A percentile compares a stretch with the other conserved stretches of the same genome.
Evolutionary conservation across 495 filamentous ascomycete genomes (phyloP).

Genomic region (Collariella sp.): DNA sequence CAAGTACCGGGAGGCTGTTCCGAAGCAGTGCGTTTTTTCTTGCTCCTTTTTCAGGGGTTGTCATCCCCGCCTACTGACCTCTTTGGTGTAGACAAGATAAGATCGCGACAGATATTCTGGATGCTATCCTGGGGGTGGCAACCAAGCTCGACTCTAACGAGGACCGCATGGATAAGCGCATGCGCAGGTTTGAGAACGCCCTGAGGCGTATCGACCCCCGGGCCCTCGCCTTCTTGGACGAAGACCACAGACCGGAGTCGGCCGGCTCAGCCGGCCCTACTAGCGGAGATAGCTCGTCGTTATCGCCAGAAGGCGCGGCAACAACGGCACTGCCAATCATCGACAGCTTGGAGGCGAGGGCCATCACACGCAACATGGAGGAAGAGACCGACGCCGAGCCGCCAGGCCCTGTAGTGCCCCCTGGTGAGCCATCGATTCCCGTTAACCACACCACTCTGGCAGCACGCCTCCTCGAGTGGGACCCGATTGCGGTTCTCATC

Average conservation of each 20-base stretch:
- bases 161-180: slow-evolving; percentile 4
- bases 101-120: slow-evolving; percentile 42
- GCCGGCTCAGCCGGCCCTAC: slow-evolving; percentile 13
- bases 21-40: slow-evolving; percentile 50
- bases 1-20: slow-evolving; percentile 57
- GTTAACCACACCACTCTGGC: slow-evolving; percentile 75
- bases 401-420: slow-evolving; percentile 35
- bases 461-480: slow-evolving; percentile 66
- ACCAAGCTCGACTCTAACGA: slow-evolving; percentile 27
- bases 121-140: slow-evolving; percentile 28
- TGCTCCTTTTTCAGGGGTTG: neutral
- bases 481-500: slow-evolving; percentile 51
- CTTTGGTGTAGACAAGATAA: slow-evolving; percentile 41
- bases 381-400: slow-evolving; percentile 37
- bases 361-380: slow-evolving; percentile 29
- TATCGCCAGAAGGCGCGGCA: slow-evolving; percentile 17
- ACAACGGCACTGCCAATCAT: slow-evolving; percentile 12
- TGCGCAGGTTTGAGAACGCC: slow-evolving; percentile 19
- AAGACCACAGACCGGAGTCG: slow-evolving; percentile 20
- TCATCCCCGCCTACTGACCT: slow-evolving; percentile 10
- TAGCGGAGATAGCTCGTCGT: slow-evolving; percentile 16
- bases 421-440: slow-evolving; percentile 57
- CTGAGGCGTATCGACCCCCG: slow-evolving; percentile 14
- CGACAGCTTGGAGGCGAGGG: slow-evolving; percentile 22
- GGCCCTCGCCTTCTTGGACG: slow-evolving; percentile 10